A percentile compares a stretch with the other conserved stretches of the same genome.
Evolutionary conservation across 148 eudicot genomes (phyloP).

Genomic region (Mesembryanthemum crystallinum): DNA sequence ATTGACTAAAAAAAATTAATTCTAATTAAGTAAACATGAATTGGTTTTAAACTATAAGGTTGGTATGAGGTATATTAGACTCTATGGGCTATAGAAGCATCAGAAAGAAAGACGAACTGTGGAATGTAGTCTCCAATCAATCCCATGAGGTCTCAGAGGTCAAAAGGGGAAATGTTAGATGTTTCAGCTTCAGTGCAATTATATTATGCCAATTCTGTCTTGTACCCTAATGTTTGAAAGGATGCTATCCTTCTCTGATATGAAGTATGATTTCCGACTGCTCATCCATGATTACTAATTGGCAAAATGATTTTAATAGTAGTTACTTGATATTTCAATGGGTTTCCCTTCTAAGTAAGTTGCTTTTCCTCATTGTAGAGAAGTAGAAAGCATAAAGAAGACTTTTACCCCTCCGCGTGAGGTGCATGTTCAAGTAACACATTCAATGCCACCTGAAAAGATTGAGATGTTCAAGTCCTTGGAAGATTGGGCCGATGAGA

Average conservation of each 20-base stretch:
- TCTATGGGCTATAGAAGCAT: neutral
- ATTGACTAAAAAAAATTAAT: too few relatives aligned
- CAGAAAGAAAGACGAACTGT: neutral
- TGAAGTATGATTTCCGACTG: too few relatives aligned
- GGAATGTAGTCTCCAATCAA: neutral
- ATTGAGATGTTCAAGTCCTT: conserved; percentile 54
- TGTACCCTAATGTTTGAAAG: neutral
- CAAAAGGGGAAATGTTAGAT: neutral
- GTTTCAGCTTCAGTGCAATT: neutral
- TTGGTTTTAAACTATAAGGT: too few relatives aligned
- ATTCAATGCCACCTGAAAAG: conserved; percentile 61
- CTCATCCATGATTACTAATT: neutral
- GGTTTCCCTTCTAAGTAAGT: conserved; percentile 5
- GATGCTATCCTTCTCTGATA: conserved; percentile 7
- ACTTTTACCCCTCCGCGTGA: conserved; percentile 37
- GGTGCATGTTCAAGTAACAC: conserved; percentile 42
- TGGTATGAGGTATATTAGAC: neutral
- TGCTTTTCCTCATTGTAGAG: conserved; percentile 20
- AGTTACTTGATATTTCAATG: neutral
- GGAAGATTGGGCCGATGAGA: conserved; percentile 51
- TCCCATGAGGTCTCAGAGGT: neutral
- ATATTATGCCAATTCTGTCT: neutral
- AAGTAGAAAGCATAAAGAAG: conserved; percentile 36
- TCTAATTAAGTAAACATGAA: too few relatives aligned
- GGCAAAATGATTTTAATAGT: neutral